Conservation (phyloP, 2,329 filamentous ascomycete species). For the Drechslerella coelobrocha region DNA sequence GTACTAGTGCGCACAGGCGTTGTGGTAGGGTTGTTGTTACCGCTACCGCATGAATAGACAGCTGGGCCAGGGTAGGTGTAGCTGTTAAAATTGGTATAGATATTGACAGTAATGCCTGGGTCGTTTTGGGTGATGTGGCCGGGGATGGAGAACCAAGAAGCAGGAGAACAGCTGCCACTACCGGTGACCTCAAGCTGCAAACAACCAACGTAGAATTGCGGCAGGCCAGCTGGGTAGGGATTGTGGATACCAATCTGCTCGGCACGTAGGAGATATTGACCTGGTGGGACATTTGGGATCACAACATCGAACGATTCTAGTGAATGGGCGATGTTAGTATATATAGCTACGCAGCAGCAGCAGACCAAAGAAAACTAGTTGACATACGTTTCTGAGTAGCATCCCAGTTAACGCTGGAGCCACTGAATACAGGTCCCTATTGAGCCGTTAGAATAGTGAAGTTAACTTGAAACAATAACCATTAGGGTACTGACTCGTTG, state of each 20-base stretch:
- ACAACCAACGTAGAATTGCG: slow-evolving; percentile 58
- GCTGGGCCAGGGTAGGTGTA: slow-evolving; percentile 56
- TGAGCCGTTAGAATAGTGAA: neutral
- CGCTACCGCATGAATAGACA: slow-evolving; percentile 48
- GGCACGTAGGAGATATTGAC: slow-evolving; percentile 57
- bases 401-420: slow-evolving; percentile 23
- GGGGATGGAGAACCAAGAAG: slow-evolving; percentile 57
- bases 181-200: slow-evolving; percentile 56
- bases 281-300: slow-evolving; percentile 55
- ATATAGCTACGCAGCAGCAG: neutral
- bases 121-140: slow-evolving; percentile 56
- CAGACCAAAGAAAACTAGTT: neutral
- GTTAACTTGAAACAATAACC: neutral
- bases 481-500: slow-evolving; percentile 13
- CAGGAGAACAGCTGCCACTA: slow-evolving; percentile 55
- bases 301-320: slow-evolving; percentile 51
- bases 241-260: slow-evolving; percentile 58
- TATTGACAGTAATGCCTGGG: slow-evolving; percentile 54
- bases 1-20: slow-evolving; percentile 22
- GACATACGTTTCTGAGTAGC: slow-evolving; percentile 18
- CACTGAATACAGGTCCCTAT: slow-evolving; percentile 28
- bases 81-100: slow-evolving; percentile 57
- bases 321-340: slow-evolving; percentile 51
- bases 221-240: slow-evolving; percentile 54
- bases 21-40: slow-evolving; percentile 6